A percentile compares a stretch with the other conserved stretches of the same genome.
Conservation (phyloP, 306 rosid species). For the Lithocarpus polystachyus region DNA sequence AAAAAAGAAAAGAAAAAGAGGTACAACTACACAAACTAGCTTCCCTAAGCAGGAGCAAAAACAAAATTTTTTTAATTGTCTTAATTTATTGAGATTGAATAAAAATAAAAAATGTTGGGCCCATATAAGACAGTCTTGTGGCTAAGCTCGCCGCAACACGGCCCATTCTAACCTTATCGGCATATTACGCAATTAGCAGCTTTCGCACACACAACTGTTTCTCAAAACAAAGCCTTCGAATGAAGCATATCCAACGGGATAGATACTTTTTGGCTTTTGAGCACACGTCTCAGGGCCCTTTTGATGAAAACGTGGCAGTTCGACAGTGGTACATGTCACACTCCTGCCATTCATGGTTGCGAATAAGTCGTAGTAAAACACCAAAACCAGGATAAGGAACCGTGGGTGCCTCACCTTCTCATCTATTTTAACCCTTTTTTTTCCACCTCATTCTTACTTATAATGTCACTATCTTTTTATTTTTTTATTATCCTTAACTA, state of each 20-base stretch:
- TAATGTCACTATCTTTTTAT: background rate
- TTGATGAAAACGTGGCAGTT: conserved; percentile 17
- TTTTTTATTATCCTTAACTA: too few relatives aligned
- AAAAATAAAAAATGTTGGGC: background rate
- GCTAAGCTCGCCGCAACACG: background rate
- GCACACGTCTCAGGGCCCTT: conserved; percentile 23
- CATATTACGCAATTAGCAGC: background rate
- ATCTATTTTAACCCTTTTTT: background rate
- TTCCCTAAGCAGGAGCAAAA: too few relatives aligned
- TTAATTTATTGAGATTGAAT: background rate
- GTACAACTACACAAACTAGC: too few relatives aligned
- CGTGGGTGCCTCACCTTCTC: conserved; percentile 28
- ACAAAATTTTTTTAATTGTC: too few relatives aligned
- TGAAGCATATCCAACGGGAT: background rate
- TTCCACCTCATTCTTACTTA: background rate
- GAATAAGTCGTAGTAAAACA: conserved; percentile 6
- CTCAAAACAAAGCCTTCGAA: background rate
- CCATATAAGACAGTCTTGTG: background rate
- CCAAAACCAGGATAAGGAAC: conserved; percentile 54
- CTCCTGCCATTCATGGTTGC: conserved; percentile 12
- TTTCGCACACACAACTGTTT: background rate
- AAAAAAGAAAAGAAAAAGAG: too few relatives aligned
- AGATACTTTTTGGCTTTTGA: background rate
- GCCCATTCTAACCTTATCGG: conserved; percentile 21
- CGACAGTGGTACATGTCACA: conserved; percentile 7